Conservation (phyloP, 2,329 filamentous ascomycete species). For the Venturia oleaginea region DNA sequence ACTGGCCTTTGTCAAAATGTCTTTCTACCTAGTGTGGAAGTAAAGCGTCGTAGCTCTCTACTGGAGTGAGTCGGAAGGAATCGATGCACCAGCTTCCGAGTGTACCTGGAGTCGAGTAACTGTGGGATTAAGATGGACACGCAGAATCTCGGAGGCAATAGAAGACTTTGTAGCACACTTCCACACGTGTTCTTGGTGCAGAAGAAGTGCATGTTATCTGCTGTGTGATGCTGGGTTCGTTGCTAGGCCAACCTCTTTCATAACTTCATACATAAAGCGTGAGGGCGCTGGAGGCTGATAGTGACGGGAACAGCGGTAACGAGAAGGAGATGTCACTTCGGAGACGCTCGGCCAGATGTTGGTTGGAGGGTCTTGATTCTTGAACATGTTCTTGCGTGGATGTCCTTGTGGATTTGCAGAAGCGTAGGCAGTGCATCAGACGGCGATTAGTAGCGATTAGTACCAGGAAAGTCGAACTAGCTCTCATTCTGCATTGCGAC, state of each 20-base stretch:
- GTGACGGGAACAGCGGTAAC: neutral
- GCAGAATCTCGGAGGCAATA: constrained; percentile 1
- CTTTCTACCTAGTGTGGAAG: neutral
- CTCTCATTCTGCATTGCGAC: neutral
- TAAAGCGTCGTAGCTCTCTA: no score
- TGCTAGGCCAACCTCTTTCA: neutral
- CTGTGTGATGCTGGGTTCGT: neutral
- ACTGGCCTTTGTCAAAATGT: neutral
- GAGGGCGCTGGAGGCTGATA: neutral
- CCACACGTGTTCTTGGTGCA: neutral
- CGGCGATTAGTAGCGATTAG: neutral
- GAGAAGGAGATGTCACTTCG: neutral
- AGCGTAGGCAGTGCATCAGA: neutral
- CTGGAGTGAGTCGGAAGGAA: neutral
- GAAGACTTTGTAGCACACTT: neutral
- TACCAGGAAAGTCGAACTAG: neutral
- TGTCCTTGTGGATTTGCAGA: constrained; percentile 2
- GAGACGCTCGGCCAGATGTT: neutral
- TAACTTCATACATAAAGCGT: neutral
- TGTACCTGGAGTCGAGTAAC: neutral
- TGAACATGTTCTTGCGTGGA: neutral
- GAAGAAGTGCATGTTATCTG: neutral
- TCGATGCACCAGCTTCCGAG: neutral
- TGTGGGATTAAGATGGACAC: neutral
- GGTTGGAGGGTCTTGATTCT: neutral